Evolutionary conservation across 768 basidiomycete genomes (phyloP), one percentile per base, ranked within the genome.

Genomic region (Mycena chlorophos): DNA sequence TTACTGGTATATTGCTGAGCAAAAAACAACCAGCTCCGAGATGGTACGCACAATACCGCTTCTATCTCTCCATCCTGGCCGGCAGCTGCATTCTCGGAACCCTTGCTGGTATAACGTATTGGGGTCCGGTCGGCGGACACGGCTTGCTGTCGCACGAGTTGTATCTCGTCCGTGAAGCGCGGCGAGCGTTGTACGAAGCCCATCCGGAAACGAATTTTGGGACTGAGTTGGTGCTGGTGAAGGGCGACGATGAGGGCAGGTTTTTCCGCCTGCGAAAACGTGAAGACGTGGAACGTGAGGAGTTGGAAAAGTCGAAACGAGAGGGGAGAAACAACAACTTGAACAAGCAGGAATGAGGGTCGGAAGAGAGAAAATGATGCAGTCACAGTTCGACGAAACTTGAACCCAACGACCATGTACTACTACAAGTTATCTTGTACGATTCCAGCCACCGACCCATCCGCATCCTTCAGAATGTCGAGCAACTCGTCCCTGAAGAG

Each of bases 41-140:
- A 58, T 98, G 95, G 95, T 98, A 94, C 70, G 91, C 94, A 3
- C 94, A 97, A 66, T 99, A 99, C 71, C 84, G 95, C 48, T 98
- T 97, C 76, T 98, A 97, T 71, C 80, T 97, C 20, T 94, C 94
- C 17, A 80, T 96, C 56, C 83, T 94, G 42, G 88, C 91, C 29
- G 90, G 90, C 37, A 82, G 84, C 4, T 91, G 90, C 68, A 95
- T 98, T 70, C 86, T 98, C 57, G 86, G 86, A 37, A 91, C 95
- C 2, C 78, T 99, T 49, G 91, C 89, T 3, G 94, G 91, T 13
- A 89, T 86, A 2, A 88, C 89, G 23, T 94, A 90, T 73, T 95
- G 86, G 72, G 89, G 89, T 2, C 85, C 91, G 19, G 86, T 89
- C 3, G 87, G 88, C 3, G 86, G 86, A 0, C 87, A 88, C 62